Base-by-base conservation (phyloP, 352 stramenopile genomes). In the Globisporangium okanoganense region DNA sequence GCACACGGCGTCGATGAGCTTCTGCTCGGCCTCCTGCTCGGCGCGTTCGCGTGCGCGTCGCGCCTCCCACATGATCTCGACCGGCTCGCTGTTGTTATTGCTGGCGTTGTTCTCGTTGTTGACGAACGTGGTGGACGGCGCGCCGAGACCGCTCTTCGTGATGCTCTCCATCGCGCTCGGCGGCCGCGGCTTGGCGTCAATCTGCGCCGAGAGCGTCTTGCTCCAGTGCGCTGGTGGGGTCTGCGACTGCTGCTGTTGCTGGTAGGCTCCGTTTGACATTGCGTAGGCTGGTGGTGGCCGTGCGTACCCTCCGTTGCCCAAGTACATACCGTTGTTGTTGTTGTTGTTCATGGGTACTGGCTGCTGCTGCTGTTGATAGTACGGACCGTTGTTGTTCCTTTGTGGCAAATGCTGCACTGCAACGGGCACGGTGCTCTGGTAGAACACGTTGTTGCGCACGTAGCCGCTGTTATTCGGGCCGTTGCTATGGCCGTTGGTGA, bases 1-100 rank as follows among this genome's bases (percentile, higher is more conserved):
- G 52, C 82, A 85, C 27, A 94, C 85, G 0, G 85, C 85, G 24
- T 92, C 79, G 12, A 94, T 69, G 12, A 94, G 69, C 59, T 92
- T 90, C 56, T 82, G 74, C 20, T 94, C 82, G 4, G 77, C 76
- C 31, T 85, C 63, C 29, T 77, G 66, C 50, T 92, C 75, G 1
- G 81, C 78, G 24, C 79, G 72, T 57, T 85, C 67, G 2, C 81
- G 70, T 1, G 65, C 66, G 16, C 71, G 77, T 22, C 82, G 79
- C 14, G 78, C 81, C 49, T 86, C 78, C 78, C 78, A 90, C 78
- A 88, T 88, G 3, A 64, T 70, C 18, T 87, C 75, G 8, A 50
- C 13, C 18, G 64, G 43, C 16, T 56, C 60, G 27, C n/a, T 43
- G 24, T 18, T 45, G 25, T 14, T 33, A 18, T 48, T 54, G 29